Evolutionary conservation across 2,329 filamentous ascomycete genomes (phyloP), one percentile per base, ranked within the genome.

Genomic region (Aureobasidium sp.): DNA sequence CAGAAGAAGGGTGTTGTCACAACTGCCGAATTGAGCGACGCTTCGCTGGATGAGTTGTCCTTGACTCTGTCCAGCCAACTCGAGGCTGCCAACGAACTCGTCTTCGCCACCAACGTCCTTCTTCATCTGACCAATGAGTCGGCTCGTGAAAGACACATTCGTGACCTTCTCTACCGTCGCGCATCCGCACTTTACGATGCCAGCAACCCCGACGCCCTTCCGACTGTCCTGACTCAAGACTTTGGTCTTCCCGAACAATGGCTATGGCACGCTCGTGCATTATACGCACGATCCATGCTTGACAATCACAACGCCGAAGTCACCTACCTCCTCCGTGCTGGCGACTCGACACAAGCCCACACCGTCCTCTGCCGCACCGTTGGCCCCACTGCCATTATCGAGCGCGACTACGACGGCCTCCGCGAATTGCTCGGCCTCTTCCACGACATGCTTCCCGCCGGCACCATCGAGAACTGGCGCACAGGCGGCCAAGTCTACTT

Each of bases 261-360:
- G 91, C 80, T 97, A 54, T 95, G 89, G 84, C 84, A 90, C 62
- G 90, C 94, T 19, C 89, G 92, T 69, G 92, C 92, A 13, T 79
- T 93, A 15, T 87, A 88, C 73, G 91, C 90, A 74, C 87, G 89
- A 63, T 85, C 86, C 61, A 84, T 85, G 49, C 84, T 82, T 68
- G 84, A 85, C 64, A 84, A 92, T 70, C 80, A 87, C 11, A 81
- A 79, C 47, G 78, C 79, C 5, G 90, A 96, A 72, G 88, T 93
- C 10, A 81, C 87, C 59, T 94, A 86, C 68, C 84, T 99, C 13
- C 81, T 97, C 62, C 84, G 85, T 51, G 93, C 91, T 2, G 81
- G 83, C 40, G 85, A 89, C 43, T 88, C 85, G 73, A 79, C 84
- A 31, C 89, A 94, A 70, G 94, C 94, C 0, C 94, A 97, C 74